These are phyloP conservation scores for Inga leiocalycina DNA, from an alignment of 306 rosid species.

Conservation along the genomic window DNA sequence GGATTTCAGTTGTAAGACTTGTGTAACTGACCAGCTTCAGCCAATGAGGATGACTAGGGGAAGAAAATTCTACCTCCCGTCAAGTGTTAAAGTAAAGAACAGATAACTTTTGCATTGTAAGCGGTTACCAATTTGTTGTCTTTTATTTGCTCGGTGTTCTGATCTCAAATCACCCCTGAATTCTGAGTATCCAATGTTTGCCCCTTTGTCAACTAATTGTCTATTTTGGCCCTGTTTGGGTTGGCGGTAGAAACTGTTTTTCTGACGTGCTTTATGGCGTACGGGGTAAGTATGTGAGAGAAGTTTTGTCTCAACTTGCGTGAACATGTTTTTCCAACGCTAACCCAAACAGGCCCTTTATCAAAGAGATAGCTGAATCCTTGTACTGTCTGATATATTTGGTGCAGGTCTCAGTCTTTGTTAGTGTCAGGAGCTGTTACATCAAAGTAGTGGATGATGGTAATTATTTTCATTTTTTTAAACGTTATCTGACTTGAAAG, in stretches of 20 bases:
- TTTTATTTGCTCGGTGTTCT: not conserved
- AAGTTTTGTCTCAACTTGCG: too few species aligned
- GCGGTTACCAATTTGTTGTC: not conserved
- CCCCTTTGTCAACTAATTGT: not conserved
- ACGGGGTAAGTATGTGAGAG: too few species aligned
- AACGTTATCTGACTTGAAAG: constrained; percentile 21
- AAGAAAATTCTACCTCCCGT: not conserved
- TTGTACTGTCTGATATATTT: constrained; percentile 16
- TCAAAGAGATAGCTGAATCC: constrained; percentile 8
- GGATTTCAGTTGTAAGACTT: not conserved
- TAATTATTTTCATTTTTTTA: constrained; percentile 23
- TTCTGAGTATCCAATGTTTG: not conserved
- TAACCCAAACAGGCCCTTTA: too few species aligned
- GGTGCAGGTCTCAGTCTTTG: constrained; percentile 70
- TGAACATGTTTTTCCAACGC: too few species aligned
- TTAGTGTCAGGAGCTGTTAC: constrained; percentile 58
- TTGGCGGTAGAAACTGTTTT: too few species aligned
- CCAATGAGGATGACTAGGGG: not conserved
- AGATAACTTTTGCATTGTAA: not conserved
- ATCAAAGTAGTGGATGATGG: constrained; percentile 89
- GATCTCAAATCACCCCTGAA: not conserved
- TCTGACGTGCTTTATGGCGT: too few species aligned
- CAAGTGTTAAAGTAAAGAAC: not conserved
- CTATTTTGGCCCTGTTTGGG: not conserved
- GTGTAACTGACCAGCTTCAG: not conserved